Conservation (phyloP, 1,139 yeast species). For the Sugiyamaella castrensis region DNA sequence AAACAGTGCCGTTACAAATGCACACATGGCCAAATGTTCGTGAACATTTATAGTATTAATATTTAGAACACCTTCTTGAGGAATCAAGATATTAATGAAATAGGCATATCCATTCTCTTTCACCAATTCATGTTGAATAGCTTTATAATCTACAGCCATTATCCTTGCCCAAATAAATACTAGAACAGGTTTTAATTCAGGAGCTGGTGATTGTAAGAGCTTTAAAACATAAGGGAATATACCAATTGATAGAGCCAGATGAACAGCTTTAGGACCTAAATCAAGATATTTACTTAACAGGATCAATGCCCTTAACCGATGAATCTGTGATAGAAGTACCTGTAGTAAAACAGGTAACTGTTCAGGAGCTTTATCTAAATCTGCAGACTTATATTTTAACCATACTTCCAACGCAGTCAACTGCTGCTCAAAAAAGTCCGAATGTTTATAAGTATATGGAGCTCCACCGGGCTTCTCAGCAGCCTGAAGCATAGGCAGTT, state of each 20-base stretch:
- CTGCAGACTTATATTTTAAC: constrained; percentile 83
- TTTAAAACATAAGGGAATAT: constrained; percentile 93
- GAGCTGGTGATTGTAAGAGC: constrained; percentile 90
- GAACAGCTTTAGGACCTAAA: constrained; percentile 97
- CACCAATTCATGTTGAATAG: constrained; percentile 87
- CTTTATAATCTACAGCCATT: constrained; percentile 89
- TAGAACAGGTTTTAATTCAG: constrained; percentile 87
- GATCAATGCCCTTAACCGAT: constrained; percentile 83
- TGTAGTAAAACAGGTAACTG: constrained; percentile 93
- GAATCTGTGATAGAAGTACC: constrained; percentile 89
- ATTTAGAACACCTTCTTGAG: constrained; percentile 40
- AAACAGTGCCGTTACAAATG: constrained; percentile 80
- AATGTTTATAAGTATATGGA: constrained; percentile 66
- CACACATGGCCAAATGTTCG: constrained; percentile 95
- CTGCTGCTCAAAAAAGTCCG: constrained; percentile 93
- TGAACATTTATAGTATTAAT: constrained; percentile 40
- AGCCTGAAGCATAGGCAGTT: constrained; percentile 39
- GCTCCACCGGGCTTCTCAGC: constrained; percentile 34
- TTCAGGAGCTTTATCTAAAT: constrained; percentile 76
- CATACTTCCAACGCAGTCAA: constrained; percentile 94
- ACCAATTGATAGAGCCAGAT: constrained; percentile 87
- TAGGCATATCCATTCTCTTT: constrained; percentile 90
- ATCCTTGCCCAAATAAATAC: constrained; percentile 98
- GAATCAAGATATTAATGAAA: constrained; percentile 70
- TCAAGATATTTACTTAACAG: constrained; percentile 82